phyloP scores from a whole-genome alignment of 768 basidiomycete species.

The Russula ochroleuca region DNA sequence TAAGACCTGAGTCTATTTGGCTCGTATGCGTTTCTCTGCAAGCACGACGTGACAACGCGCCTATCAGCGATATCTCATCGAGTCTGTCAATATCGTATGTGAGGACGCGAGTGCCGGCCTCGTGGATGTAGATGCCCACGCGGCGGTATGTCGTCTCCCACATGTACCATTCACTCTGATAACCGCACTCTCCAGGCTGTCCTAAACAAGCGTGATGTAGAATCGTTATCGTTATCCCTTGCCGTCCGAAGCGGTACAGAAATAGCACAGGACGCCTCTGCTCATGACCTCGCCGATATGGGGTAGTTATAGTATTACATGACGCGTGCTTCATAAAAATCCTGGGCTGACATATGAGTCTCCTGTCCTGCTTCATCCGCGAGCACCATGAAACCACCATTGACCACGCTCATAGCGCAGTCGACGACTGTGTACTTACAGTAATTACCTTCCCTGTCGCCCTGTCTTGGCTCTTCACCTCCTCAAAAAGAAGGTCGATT shows the following conservation, averaged over 20 bases:
- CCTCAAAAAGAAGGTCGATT: too few species aligned
- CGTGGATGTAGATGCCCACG: conserved; percentile 26
- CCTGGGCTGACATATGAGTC: too few species aligned
- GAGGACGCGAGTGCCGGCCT: conserved; percentile 37
- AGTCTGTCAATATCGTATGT: conserved; percentile 41
- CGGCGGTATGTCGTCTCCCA: conserved; percentile 7
- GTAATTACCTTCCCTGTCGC: too few species aligned
- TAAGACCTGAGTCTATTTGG: conserved; percentile 47
- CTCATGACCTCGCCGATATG: conserved; percentile 49
- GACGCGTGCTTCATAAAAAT: too few species aligned
- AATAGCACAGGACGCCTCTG: conserved; percentile 52
- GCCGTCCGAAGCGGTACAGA: conserved; percentile 64
- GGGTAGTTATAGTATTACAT: too few species aligned
- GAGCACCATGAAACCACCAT: too few species aligned
- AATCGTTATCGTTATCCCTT: conserved; percentile 54
- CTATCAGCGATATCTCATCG: conserved; percentile 49
- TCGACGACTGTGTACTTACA: too few species aligned
- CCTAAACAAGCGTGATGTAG: conserved; percentile 63
- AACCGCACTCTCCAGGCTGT: conserved; percentile 35
- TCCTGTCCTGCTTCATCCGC: too few species aligned
- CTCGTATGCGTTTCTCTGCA: conserved; percentile 3
- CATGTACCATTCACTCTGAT: background rate
- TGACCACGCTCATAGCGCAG: too few species aligned
- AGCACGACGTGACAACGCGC: conserved; percentile 6
- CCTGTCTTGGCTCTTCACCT: too few species aligned